A percentile compares a stretch with the other conserved stretches of the same genome.
These are phyloP conservation scores for Populus nigra DNA, from an alignment of 345 rosid genomes.

Conservation along the genomic window DNA sequence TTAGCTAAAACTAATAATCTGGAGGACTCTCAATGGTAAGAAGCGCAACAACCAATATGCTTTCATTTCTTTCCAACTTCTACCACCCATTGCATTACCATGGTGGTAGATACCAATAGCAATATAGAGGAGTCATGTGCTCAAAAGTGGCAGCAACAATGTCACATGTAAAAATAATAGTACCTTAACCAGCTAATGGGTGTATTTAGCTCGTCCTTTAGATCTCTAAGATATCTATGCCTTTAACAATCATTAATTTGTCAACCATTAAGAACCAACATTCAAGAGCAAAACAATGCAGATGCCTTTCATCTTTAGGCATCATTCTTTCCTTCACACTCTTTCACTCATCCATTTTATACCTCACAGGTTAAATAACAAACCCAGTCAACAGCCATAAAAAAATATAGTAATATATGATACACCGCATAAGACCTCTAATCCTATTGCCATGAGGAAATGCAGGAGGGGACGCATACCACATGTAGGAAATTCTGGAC, in stretches of 20 bases:
- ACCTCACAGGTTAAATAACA: not conserved
- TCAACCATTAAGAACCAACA: constrained; percentile 7
- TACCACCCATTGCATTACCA: not conserved
- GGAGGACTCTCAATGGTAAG: not conserved
- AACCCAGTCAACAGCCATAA: not conserved
- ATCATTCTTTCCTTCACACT: not conserved
- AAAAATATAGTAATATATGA: constrained; percentile 1
- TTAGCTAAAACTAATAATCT: not conserved
- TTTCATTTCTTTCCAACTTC: not conserved
- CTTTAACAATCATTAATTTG: not conserved
- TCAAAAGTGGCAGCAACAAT: not conserved
- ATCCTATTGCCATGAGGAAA: constrained; percentile 1
- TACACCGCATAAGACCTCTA: not conserved
- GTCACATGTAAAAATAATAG: not conserved
- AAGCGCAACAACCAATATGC: not conserved
- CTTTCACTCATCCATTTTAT: not conserved
- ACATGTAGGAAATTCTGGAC: constrained; percentile 62
- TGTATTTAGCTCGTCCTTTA: not conserved
- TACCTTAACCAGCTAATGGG: not conserved
- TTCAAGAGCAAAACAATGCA: constrained; percentile 2
- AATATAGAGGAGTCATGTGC: not conserved
- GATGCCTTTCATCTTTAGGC: not conserved
- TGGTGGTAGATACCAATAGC: not conserved
- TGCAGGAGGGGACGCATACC: constrained; percentile 41
- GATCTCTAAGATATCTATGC: not conserved